phyloP scores from a whole-genome alignment of 2,329 filamentous ascomycete species.

The Nemania abortiva region DNA sequence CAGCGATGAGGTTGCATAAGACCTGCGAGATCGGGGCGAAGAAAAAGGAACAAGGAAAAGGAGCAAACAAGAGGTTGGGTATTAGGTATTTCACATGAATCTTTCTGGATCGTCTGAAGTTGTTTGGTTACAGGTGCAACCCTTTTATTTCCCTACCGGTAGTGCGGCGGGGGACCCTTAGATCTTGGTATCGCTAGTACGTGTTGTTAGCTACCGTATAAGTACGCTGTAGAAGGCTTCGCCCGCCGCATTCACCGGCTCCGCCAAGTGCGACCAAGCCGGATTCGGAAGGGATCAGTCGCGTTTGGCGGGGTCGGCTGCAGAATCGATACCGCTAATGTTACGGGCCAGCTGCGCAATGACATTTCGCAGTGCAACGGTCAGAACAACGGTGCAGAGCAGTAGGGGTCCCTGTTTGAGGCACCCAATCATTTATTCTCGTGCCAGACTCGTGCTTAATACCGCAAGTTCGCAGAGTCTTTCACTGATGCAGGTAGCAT shows the following conservation, averaged over 20 bases:
- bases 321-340: slow-evolving; percentile 2
- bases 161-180: too few species aligned
- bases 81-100: background rate
- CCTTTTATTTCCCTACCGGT: background rate
- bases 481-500: background rate
- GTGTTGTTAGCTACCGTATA: too few species aligned
- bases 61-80: background rate
- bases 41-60: background rate
- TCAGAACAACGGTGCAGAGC: background rate
- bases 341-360: background rate
- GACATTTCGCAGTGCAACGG: background rate
- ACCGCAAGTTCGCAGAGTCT: background rate
- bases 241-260: slow-evolving; percentile 18
- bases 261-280: slow-evolving; percentile 21
- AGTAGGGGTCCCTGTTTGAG: background rate
- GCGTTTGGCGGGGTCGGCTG: slow-evolving; percentile 12
- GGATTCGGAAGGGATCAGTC: slow-evolving; percentile 28
- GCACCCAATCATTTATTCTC: background rate
- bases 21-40: background rate
- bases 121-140: background rate
- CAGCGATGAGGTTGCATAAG: background rate
- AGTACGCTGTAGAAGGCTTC: background rate
- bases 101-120: background rate
- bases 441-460: slow-evolving; percentile 6
- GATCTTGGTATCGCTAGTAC: too few species aligned